These are phyloP conservation scores for Skeletonema costatum DNA, from an alignment of 108 stramenopile genomes.

Conservation along the genomic window DNA sequence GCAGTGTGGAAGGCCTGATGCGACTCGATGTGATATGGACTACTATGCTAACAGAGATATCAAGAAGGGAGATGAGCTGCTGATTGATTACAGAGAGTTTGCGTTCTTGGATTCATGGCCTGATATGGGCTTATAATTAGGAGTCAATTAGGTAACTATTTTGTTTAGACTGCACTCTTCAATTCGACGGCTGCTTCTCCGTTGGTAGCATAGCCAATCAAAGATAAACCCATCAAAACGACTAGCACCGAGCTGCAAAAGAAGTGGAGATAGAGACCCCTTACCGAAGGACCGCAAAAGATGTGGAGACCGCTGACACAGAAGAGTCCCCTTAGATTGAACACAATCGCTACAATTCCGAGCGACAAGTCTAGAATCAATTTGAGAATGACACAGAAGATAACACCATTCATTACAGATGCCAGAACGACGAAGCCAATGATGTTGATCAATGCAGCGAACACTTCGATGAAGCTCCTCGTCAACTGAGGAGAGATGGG, in stretches of 20 bases:
- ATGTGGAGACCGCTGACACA: too few relatives aligned
- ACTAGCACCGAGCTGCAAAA: background rate
- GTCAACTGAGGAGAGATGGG: background rate
- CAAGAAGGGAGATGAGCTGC: constrained; percentile 48
- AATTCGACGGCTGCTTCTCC: too few relatives aligned
- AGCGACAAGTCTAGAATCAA: background rate
- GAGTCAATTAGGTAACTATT: too few relatives aligned
- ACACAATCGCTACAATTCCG: background rate
- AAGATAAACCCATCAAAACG: background rate
- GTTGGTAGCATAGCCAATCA: too few relatives aligned
- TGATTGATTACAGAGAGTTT: constrained; percentile 76
- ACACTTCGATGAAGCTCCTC: background rate
- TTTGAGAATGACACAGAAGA: background rate
- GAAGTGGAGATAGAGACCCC: background rate
- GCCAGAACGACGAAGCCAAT: background rate
- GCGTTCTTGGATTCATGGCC: constrained; percentile 39
- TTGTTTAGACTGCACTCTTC: too few relatives aligned
- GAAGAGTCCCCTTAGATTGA: background rate
- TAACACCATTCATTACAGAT: background rate
- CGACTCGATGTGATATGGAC: constrained; percentile 38
- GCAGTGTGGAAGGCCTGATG: too few relatives aligned
- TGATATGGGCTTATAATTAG: too few relatives aligned
- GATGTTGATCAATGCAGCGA: background rate
- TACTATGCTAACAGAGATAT: constrained; percentile 53
- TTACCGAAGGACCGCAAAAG: too few relatives aligned